Evolutionary conservation across 2,329 filamentous ascomycete species (phyloP), one percentile per base, ranked within the genome.

Genomic region (Diaporthe nobilis): DNA sequence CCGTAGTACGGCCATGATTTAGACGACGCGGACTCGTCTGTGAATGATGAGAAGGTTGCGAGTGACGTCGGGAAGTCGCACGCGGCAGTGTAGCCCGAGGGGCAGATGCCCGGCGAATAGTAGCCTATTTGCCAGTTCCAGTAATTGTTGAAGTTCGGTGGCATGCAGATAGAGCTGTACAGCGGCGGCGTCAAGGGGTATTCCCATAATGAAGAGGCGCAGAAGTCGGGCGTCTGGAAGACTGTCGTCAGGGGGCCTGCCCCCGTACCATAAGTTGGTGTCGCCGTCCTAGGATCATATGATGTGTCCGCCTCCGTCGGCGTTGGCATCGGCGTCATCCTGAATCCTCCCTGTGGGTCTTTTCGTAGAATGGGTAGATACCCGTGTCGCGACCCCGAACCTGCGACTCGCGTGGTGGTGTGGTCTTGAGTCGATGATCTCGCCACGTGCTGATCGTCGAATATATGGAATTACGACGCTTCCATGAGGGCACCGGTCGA

Each of bases 51-150:
- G 31, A 53, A 68, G 9, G 31, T 51, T 13, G 71, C 71, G 7
- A 73, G 57, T 12, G 57, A 65, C 13, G 71, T 73, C 44, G 71
- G 58, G n/a, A 73, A 73, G 6, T 61, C 31, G 58, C 71, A 73
- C 31, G 57, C 71, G 22, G 28, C 34, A 13, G 31, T 44, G 22
- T 65, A 73, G 44, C 77, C 77, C 20, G 31, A 37, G 34, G 77
- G 77, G 15, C 77, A 78, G 25, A 78, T 78, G 39, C 60, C 77
- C 9, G 77, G 77, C 12, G 77, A 78, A 39, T 78, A 78, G 67
- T 49, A 78, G 39, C 77, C 77, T 28, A 49, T 63, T 12, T 51
- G 44, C 42, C 78, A 78, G 49, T 78, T 76, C 44, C 22, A 77
- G 13, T 63, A 51, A 17, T 65, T 25, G n/a, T 73, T 63, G 31